A percentile compares a stretch with the other conserved stretches of the same genome.
Evolutionary conservation across 2,329 filamentous ascomycete genomes (phyloP).

Genomic region (Arthrobotrys entomopaga): DNA sequence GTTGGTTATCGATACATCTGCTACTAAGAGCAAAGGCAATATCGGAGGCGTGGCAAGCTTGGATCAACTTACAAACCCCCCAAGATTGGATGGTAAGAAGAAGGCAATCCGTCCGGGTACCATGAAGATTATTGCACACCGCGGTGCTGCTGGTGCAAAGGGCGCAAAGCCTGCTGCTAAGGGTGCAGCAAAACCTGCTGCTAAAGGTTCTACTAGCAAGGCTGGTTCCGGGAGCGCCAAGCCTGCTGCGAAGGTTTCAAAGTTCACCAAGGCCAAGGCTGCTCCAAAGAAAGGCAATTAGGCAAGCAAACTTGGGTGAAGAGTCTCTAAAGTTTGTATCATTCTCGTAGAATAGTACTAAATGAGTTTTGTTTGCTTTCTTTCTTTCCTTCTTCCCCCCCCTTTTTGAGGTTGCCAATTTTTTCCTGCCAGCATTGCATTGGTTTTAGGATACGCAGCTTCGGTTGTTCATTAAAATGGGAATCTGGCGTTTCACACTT

Average conservation of each 20-base stretch:
- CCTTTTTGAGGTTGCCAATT: too few relatives aligned
- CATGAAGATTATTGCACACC: constrained; percentile 7
- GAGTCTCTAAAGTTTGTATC: too few relatives aligned
- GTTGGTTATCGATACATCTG: background rate
- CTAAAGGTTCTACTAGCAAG: background rate
- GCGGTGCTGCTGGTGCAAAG: background rate
- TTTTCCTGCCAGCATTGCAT: too few relatives aligned
- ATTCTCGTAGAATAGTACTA: too few relatives aligned
- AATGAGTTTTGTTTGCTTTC: too few relatives aligned
- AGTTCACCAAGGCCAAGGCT: background rate
- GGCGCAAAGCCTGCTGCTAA: background rate
- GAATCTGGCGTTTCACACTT: background rate
- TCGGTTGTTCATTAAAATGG: background rate
- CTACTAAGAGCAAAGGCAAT: constrained; percentile 34
- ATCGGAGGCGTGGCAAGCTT: constrained; percentile 25
- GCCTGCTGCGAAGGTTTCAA: background rate
- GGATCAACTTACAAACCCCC: constrained; percentile 14
- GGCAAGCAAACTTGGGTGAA: too few relatives aligned
- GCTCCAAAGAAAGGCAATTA: background rate
- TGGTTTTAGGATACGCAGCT: too few relatives aligned
- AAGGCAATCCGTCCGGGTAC: constrained; percentile 19
- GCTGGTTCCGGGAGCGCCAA: too few relatives aligned
- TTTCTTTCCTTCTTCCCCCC: too few relatives aligned
- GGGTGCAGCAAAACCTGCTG: background rate
- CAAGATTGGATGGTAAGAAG: constrained; percentile 19